Base-by-base conservation (phyloP, 306 rosid genomes). In the Myrica gale region DNA sequence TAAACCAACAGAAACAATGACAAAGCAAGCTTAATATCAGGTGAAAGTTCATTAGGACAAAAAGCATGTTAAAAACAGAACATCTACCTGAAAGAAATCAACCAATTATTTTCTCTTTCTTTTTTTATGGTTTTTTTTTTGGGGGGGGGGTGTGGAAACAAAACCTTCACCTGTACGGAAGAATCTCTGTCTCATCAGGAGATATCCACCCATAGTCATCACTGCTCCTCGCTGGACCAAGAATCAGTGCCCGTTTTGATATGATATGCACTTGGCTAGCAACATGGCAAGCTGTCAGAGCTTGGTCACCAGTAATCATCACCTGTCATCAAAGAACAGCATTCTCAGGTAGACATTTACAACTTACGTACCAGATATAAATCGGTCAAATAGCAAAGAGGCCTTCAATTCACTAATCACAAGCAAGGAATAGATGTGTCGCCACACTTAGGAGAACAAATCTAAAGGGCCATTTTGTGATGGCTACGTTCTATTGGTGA, bases 261-360 rank as follows among this genome's bases (percentile, higher is more conserved):
- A 93, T 81, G 74, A 96, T 96, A 82, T 96, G 89, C 78, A 92
- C 99, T 90, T 92, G 99, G 78, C 97, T 85, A 76, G 98, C 97
- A 69, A 96, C 99, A 83, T 96, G 98, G 87, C 99, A 96, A n/a
- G 99, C 98, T 42, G 99, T 95, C 87, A 96, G 78, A 79, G 99
- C 97, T 89, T 96, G 99, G 80, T 96, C 99, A 76, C 99, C 98
- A 58, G 99, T 96, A 84, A 96, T 96, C 99, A 96, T 96, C 80
- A 90, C 99, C 99, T 96, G 65, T 47, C 47, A 45, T 47, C 5
- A 61, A n/a, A 46, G 63, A 26, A 44, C 21, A n/a, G 46, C 63
- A 0, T 2, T 7, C 3, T 47, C 13, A 78, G 55, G 41, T 21
- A 54, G 26, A 50, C 48, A 68, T 13, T 8, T 43, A 50, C 52